Percentiles rank a stretch among this genome's conserved stretches.
These are phyloP conservation scores for Hypoxylon trugodes DNA, from an alignment of 495 filamentous ascomycete genomes.

Conservation along the genomic window DNA sequence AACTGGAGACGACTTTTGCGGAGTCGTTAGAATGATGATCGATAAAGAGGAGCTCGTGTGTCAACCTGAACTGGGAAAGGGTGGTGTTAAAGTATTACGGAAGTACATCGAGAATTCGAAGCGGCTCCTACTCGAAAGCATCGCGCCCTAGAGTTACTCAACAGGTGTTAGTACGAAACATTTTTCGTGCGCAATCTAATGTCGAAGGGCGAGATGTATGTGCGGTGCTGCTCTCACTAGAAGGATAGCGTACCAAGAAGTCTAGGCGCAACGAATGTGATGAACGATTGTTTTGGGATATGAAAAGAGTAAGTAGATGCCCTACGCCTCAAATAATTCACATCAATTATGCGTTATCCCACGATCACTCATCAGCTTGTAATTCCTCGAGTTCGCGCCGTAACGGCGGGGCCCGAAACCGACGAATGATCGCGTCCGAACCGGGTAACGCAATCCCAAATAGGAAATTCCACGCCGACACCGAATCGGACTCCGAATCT, in stretches of 20 bases:
- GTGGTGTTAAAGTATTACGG: constrained; percentile 32
- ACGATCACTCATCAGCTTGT: too few species aligned
- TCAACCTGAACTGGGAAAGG: constrained; percentile 27
- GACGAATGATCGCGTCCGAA: neutral
- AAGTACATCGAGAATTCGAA: constrained; percentile 20
- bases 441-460: neutral
- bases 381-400: too few species aligned
- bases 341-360: too few species aligned
- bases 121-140: constrained; percentile 21
- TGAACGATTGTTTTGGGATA: too few species aligned
- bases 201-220: too few species aligned
- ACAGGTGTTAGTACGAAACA: neutral
- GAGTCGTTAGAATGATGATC: constrained; percentile 9
- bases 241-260: too few species aligned
- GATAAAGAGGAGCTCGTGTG: constrained; percentile 26
- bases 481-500: constrained; percentile 10
- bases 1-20: constrained; percentile 14
- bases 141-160: constrained; percentile 14
- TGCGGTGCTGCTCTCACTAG: too few species aligned
- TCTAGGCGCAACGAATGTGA: too few species aligned
- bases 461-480: constrained; percentile 3
- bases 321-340: too few species aligned
- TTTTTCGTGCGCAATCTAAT: too few species aligned
- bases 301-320: too few species aligned
- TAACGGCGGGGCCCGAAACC: too few species aligned